Conservation (phyloP, 106 monocot genomes). For the Xerophyta viscosa region DNA sequence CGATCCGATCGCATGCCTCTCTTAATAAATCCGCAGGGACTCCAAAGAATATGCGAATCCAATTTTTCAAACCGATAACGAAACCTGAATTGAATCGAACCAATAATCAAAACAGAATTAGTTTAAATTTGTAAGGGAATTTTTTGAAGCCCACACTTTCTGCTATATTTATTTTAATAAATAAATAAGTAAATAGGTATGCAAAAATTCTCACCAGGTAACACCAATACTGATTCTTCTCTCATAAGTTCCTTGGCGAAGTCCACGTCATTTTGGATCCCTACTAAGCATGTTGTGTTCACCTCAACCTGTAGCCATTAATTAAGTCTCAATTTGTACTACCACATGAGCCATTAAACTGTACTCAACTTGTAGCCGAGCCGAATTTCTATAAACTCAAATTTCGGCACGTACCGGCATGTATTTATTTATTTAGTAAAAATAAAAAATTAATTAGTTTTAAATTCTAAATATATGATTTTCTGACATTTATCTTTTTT, state of each 20-base stretch:
- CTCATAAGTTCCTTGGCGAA: slow-evolving; percentile 68
- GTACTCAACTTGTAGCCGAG: no score
- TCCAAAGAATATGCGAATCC: slow-evolving; percentile 88
- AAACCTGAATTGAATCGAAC: slow-evolving; percentile 22
- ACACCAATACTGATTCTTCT: slow-evolving; percentile 76
- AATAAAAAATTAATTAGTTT: no score
- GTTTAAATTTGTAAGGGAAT: no score
- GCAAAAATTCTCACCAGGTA: slow-evolving; percentile 74
- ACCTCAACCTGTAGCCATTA: slow-evolving; percentile 41
- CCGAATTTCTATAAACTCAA: no score
- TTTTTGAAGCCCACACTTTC: no score
- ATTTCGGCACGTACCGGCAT: no score
- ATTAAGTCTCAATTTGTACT: background rate
- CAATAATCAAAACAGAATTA: background rate
- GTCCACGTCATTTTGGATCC: slow-evolving; percentile 67
- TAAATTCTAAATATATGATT: no score
- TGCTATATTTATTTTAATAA: background rate
- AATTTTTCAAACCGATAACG: slow-evolving; percentile 79
- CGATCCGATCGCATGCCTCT: slow-evolving; percentile 66
- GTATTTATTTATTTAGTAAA: no score
- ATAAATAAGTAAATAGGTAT: background rate
- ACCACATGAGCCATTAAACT: background rate
- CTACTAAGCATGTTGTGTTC: slow-evolving; percentile 30
- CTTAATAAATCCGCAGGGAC: slow-evolving; percentile 26
- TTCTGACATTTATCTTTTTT: no score